phyloP scores from a whole-genome alignment of 192 early-diverging fungal species.

The Backusella macrospora region DNA sequence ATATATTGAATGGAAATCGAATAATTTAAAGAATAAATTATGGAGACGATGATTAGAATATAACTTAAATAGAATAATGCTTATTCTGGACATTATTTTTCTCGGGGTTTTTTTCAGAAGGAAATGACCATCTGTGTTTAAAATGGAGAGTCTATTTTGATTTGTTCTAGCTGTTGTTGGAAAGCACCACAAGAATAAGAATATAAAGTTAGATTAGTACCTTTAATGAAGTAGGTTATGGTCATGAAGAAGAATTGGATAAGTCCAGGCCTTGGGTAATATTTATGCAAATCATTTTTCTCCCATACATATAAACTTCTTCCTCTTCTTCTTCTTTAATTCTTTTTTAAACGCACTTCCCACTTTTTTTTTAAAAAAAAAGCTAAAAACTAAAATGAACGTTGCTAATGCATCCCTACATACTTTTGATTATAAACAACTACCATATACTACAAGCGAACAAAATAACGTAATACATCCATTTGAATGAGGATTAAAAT shows the following conservation, averaged over 20 bases:
- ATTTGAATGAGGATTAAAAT: background rate
- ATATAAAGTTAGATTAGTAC: background rate
- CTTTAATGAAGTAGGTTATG: constrained; percentile 5
- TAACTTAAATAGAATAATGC: background rate
- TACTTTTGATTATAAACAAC: background rate
- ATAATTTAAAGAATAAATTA: background rate
- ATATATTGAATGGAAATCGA: background rate
- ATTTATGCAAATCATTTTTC: background rate
- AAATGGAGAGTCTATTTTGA: constrained; percentile 1
- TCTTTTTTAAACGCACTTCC: background rate
- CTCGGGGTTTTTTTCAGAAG: background rate
- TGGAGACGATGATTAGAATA: background rate
- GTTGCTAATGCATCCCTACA: background rate
- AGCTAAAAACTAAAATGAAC: background rate
- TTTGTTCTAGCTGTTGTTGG: background rate
- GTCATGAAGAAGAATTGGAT: background rate
- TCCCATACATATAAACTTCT: background rate
- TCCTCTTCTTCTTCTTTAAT: background rate
- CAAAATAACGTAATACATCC: background rate
- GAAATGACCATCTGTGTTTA: background rate
- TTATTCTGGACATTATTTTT: background rate
- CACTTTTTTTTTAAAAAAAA: background rate
- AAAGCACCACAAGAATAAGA: constrained; percentile 3
- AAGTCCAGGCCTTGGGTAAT: background rate
- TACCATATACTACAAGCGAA: background rate